A percentile compares a stretch with the other conserved stretches of the same genome.
Evolutionary conservation across 1,139 yeast species (phyloP).

Genomic region (Hyphopichia wangnamkhiaoensis): DNA sequence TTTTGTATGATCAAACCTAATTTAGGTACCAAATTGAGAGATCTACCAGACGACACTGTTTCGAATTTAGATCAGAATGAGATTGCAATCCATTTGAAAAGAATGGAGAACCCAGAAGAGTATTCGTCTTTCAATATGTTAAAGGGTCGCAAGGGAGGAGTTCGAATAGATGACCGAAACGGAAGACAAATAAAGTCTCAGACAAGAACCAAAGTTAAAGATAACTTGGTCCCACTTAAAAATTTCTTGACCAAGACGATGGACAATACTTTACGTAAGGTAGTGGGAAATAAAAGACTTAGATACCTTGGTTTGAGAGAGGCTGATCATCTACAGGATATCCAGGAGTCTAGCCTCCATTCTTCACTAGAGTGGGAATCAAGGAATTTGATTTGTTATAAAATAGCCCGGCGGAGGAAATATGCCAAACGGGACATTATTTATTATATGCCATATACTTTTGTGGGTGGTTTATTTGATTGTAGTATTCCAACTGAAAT

Average conservation of each 20-base stretch:
- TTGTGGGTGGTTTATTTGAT: conserved; percentile 67
- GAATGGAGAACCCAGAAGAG: neutral
- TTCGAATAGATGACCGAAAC: neutral
- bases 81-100: neutral
- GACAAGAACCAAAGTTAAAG: conserved; percentile 3
- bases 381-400: conserved; percentile 50
- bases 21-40: conserved; percentile 14
- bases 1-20: conserved; percentile 47
- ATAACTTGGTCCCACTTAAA: conserved; percentile 2
- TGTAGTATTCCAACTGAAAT: conserved; percentile 40
- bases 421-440: conserved; percentile 52
- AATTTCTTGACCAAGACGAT: conserved; percentile 16
- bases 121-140: neutral
- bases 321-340: conserved; percentile 20
- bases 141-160: neutral
- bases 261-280: conserved; percentile 23
- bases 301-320: conserved; percentile 28
- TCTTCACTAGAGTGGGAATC: conserved; percentile 31
- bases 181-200: neutral
- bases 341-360: conserved; percentile 20
- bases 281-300: conserved; percentile 18
- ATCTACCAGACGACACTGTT: conserved; percentile 12
- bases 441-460: conserved; percentile 57
- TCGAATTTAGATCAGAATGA: conserved; percentile 8
- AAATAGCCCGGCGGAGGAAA: conserved; percentile 62